Conservation (phyloP, 2,329 filamentous ascomycete species). For the Paracamarosporium sp. region DNA sequence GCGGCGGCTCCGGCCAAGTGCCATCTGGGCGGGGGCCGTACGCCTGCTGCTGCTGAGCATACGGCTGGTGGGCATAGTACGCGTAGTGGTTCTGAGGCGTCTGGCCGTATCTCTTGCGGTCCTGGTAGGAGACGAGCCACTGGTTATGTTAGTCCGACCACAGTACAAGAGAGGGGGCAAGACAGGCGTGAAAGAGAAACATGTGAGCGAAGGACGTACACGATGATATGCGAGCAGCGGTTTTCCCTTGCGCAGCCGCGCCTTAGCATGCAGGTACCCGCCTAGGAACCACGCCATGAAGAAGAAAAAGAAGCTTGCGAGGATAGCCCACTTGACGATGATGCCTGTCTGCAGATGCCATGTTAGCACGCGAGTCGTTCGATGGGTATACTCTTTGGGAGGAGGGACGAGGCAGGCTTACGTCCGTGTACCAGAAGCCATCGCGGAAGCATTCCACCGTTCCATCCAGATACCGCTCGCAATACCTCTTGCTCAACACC, state of each 20-base stretch:
- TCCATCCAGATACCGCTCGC: conserved; percentile 32
- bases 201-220: too few relatives aligned
- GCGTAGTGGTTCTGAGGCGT: conserved; percentile 46
- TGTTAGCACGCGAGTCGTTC: neutral
- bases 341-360: conserved; percentile 59
- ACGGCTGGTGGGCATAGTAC: conserved; percentile 38
- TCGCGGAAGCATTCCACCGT: conserved; percentile 35
- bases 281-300: conserved; percentile 69
- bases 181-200: too few relatives aligned
- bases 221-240: conserved; percentile 74
- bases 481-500: conserved; percentile 36
- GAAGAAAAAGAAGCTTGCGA: conserved; percentile 66
- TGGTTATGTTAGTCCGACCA: too few relatives aligned
- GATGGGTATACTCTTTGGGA: neutral
- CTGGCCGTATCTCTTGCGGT: conserved; percentile 43
- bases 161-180: too few relatives aligned
- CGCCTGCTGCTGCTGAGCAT: conserved; percentile 25
- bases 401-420: conserved; percentile 15
- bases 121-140: conserved; percentile 52
- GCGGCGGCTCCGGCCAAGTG: conserved; percentile 40
- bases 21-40: conserved; percentile 28
- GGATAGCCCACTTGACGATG: conserved; percentile 75
- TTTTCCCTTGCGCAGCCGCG: conserved; percentile 69
- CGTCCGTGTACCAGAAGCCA: conserved; percentile 43
- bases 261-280: conserved; percentile 74